Conservation (phyloP, 805 yeast genomes). For the Soucietia sequanensis region DNA sequence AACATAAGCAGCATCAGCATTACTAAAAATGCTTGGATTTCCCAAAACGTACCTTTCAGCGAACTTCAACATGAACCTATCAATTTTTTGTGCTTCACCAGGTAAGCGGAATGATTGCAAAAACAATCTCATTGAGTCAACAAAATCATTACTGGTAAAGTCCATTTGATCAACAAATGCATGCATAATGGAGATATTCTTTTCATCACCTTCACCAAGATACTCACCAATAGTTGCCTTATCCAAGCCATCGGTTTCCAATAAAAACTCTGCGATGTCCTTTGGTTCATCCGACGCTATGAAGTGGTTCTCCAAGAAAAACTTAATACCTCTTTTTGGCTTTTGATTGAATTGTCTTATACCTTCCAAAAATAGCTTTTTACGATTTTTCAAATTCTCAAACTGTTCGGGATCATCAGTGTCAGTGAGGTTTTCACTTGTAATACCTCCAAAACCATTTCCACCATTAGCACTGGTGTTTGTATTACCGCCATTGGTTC, state of each 20-base stretch:
- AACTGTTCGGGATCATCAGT: slow-evolving; percentile 79
- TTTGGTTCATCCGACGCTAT: slow-evolving; percentile 58
- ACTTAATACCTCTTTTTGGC: slow-evolving; percentile 75
- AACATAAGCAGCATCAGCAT: slow-evolving; percentile 92
- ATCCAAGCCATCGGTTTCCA: slow-evolving; percentile 73
- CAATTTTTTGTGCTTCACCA: slow-evolving; percentile 98
- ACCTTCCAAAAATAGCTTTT: slow-evolving; percentile 77
- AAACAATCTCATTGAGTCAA: slow-evolving; percentile 81
- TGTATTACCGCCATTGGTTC: slow-evolving; percentile 12
- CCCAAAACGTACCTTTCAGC: slow-evolving; percentile 90
- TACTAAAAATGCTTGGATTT: slow-evolving; percentile 83
- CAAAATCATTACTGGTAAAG: slow-evolving; percentile 65
- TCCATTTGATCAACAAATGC: slow-evolving; percentile 88
- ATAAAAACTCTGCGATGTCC: slow-evolving; percentile 72
- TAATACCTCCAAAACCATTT: no score
- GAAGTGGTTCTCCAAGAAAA: slow-evolving; percentile 62
- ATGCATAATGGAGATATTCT: slow-evolving; percentile 82
- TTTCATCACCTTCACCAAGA: slow-evolving; percentile 83
- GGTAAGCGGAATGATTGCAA: slow-evolving; percentile 91
- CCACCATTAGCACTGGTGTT: slow-evolving; percentile 11
- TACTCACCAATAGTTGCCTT: slow-evolving; percentile 86
- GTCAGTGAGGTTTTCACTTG: slow-evolving; percentile 21
- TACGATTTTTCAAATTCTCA: slow-evolving; percentile 78
- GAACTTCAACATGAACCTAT: slow-evolving; percentile 93
- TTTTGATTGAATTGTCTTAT: slow-evolving; percentile 77